These are phyloP conservation scores for Diaporthe humulicola DNA, from an alignment of 2,329 filamentous ascomycete genomes.

Conservation along the genomic window DNA sequence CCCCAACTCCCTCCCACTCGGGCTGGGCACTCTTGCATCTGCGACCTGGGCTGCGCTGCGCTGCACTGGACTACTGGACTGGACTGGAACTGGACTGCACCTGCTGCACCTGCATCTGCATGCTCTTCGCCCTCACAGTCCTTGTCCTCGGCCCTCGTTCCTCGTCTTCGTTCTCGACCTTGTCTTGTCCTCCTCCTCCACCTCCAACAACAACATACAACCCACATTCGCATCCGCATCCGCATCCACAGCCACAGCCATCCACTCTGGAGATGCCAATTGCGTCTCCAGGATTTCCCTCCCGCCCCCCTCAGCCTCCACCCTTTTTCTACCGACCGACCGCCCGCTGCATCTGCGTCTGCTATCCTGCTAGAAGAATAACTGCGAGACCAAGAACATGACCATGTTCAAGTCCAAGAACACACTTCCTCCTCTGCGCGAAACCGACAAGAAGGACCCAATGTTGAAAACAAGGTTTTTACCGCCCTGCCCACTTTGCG, in stretches of 20 bases:
- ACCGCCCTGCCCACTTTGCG: constrained; percentile 29
- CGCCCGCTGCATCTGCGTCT: too few species aligned
- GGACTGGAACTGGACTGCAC: neutral
- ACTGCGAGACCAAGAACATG: constrained; percentile 6
- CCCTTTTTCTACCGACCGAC: constrained; percentile 4
- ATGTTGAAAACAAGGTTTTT: constrained; percentile 47
- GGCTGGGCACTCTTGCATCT: constrained; percentile 30
- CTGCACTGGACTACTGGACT: neutral
- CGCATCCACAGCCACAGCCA: constrained; percentile 12
- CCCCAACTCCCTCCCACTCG: neutral
- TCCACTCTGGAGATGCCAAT: constrained; percentile 33
- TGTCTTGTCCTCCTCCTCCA: neutral
- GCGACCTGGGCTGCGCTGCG: constrained; percentile 7
- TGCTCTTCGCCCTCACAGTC: constrained; percentile 9
- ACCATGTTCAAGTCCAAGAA: constrained; percentile 47
- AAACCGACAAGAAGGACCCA: constrained; percentile 45
- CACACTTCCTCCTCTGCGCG: constrained; percentile 46
- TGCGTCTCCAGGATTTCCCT: constrained; percentile 26
- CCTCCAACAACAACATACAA: neutral
- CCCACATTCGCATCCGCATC: neutral
- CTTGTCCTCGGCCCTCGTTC: constrained; percentile 11
- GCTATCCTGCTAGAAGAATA: neutral
- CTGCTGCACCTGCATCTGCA: constrained; percentile 11
- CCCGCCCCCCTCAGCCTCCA: constrained; percentile 15
- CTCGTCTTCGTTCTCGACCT: neutral